phyloP scores from a whole-genome alignment of 805 yeast species.

The Metschnikowia noctiluminum region DNA sequence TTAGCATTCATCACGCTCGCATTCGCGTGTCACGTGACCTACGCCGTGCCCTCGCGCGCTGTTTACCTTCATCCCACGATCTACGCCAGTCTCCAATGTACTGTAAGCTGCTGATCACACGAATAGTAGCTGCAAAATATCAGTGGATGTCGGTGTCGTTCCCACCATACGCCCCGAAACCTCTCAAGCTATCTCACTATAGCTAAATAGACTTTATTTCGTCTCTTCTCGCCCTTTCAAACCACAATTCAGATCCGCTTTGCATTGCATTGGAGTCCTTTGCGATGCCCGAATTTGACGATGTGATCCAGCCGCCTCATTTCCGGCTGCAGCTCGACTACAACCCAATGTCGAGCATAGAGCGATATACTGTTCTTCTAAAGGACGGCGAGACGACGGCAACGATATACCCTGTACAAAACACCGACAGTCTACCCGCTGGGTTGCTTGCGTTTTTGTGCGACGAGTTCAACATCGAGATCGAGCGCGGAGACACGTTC shows the following conservation, averaged over 20 bases:
- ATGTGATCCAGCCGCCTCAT: constrained; percentile 45
- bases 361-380: constrained; percentile 70
- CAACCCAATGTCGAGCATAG: constrained; percentile 37
- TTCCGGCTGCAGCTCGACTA: constrained; percentile 43
- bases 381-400: constrained; percentile 92
- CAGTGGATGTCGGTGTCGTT: not conserved
- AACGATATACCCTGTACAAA: constrained; percentile 81
- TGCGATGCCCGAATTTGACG: constrained; percentile 50
- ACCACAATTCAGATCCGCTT: too few species aligned
- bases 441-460: constrained; percentile 76
- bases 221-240: not conserved
- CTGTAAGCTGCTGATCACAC: constrained; percentile 11
- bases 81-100: constrained; percentile 32
- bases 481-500: constrained; percentile 81
- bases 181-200: not conserved
- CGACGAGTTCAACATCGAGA: constrained; percentile 92
- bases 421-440: constrained; percentile 65
- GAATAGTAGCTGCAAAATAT: constrained; percentile 15
- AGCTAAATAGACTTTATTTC: not conserved
- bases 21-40: not conserved
- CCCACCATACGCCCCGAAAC: not conserved
- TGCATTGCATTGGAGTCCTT: not conserved
- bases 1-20: too few species aligned
- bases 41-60: not conserved
- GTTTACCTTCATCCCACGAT: constrained; percentile 8